Evolutionary conservation across 2,329 filamentous ascomycete genomes (phyloP).

Genomic region (Fusarium nodosum): DNA sequence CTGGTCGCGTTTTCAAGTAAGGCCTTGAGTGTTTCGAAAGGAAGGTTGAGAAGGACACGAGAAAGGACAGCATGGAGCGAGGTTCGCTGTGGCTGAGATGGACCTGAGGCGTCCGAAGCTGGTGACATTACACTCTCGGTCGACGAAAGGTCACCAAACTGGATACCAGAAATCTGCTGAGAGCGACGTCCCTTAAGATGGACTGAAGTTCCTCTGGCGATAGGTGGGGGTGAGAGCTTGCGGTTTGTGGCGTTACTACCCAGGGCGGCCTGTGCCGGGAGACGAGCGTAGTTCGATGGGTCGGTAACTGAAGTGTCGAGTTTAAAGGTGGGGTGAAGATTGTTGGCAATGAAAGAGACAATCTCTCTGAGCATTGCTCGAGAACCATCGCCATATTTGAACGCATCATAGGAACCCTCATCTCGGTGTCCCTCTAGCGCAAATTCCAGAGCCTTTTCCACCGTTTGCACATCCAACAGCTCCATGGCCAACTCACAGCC

Average conservation of each 20-base stretch:
- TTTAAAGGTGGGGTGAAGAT: conserved; percentile 71
- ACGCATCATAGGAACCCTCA: conserved; percentile 59
- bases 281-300: conserved; percentile 57
- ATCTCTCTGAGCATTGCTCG: conserved; percentile 67
- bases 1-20: conserved; percentile 72
- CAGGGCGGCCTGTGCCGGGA: conserved; percentile 49
- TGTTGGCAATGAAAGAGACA: conserved; percentile 70
- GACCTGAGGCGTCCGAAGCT: conserved; percentile 52
- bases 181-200: conserved; percentile 59
- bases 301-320: conserved; percentile 64
- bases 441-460: conserved; percentile 73
- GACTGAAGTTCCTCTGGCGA: conserved; percentile 56
- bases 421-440: conserved; percentile 60
- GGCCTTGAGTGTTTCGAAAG: conserved; percentile 74
- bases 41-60: conserved; percentile 76
- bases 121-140: conserved; percentile 46
- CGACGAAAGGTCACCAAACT: conserved; percentile 76
- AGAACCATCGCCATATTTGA: conserved; percentile 66
- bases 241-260: conserved; percentile 26
- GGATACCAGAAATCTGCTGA: conserved; percentile 71
- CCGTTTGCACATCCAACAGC: conserved; percentile 72
- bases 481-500: conserved; percentile 71
- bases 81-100: conserved; percentile 47
- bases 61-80: conserved; percentile 68
- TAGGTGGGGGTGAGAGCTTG: conserved; percentile 43